Evolutionary conservation across 2,329 filamentous ascomycete species (phyloP).

Genomic region (Cytospora leucostoma): DNA sequence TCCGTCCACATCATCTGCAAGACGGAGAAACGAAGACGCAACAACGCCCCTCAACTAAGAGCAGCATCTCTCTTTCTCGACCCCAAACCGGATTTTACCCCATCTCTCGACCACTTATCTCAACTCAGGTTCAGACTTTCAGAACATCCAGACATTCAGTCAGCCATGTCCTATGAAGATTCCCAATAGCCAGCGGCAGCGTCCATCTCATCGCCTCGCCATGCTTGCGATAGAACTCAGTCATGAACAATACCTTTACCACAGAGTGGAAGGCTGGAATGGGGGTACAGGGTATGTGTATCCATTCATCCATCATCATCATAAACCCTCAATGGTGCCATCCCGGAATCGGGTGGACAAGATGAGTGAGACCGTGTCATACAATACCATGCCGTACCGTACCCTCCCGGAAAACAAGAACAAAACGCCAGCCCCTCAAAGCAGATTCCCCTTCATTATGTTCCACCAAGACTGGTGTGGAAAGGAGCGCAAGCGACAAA

Average conservation of each 20-base stretch:
- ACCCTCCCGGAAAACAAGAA: conserved; percentile 7
- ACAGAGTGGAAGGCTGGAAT: too few relatives aligned
- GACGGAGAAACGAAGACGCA: background rate
- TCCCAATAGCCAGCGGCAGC: background rate
- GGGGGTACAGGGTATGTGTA: too few relatives aligned
- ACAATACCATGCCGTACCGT: background rate
- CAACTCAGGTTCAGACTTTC: too few relatives aligned
- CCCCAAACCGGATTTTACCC: background rate
- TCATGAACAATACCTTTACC: too few relatives aligned
- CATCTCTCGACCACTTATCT: background rate
- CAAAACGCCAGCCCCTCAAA: conserved; percentile 3
- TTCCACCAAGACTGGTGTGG: conserved; percentile 9
- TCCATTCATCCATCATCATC: too few relatives aligned
- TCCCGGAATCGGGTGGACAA: too few relatives aligned
- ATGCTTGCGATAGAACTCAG: too few relatives aligned
- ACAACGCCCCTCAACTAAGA: background rate
- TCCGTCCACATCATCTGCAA: too few relatives aligned
- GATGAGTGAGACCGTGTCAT: background rate
- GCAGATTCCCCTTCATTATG: conserved; percentile 7
- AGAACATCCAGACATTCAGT: too few relatives aligned
- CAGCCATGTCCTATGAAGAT: background rate
- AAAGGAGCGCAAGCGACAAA: background rate
- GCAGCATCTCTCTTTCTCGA: conserved; percentile 1
- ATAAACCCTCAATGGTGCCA: too few relatives aligned
- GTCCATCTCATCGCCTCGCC: background rate